Percentiles rank a stretch among this genome's conserved stretches.
Evolutionary conservation across 495 filamentous ascomycete species (phyloP).

Genomic region (Evernia prunastri): DNA sequence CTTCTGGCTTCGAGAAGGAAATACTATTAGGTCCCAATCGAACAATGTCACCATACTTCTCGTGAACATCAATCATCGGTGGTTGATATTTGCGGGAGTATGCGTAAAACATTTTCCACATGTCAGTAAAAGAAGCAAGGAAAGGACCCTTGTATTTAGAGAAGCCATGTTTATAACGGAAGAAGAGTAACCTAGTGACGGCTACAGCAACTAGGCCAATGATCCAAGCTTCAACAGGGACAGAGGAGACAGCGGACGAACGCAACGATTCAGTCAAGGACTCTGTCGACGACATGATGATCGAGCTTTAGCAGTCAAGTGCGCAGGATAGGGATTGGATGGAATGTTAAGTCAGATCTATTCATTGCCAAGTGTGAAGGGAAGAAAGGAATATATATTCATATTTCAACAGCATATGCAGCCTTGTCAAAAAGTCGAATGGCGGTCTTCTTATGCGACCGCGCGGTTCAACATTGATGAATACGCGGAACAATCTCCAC

Average conservation of each 20-base stretch:
- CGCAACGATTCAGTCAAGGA: no score
- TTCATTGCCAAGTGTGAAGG: no score
- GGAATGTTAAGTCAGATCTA: no score
- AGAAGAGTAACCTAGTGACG: constrained; percentile 38
- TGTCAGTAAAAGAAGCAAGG: constrained; percentile 58
- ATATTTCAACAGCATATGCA: no score
- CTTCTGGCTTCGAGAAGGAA: constrained; percentile 60
- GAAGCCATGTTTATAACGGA: constrained; percentile 53
- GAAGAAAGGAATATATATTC: no score
- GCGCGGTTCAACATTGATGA: no score
- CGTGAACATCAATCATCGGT: constrained; percentile 52
- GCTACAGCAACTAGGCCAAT: neutral
- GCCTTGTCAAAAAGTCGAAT: no score
- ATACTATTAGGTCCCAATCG: constrained; percentile 61
- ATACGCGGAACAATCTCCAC: no score
- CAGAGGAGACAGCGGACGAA: neutral
- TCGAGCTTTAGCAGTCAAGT: no score
- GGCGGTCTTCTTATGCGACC: no score
- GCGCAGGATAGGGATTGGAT: no score
- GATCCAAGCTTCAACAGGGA: neutral
- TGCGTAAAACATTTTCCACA: constrained; percentile 51
- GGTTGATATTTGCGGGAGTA: neutral
- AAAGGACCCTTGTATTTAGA: constrained; percentile 62
- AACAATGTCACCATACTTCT: constrained; percentile 66
- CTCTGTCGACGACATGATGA: neutral